Percentiles rank a stretch among this genome's conserved stretches.
Conservation (phyloP, 1,139 yeast species). For the Zygoascus sp. region DNA sequence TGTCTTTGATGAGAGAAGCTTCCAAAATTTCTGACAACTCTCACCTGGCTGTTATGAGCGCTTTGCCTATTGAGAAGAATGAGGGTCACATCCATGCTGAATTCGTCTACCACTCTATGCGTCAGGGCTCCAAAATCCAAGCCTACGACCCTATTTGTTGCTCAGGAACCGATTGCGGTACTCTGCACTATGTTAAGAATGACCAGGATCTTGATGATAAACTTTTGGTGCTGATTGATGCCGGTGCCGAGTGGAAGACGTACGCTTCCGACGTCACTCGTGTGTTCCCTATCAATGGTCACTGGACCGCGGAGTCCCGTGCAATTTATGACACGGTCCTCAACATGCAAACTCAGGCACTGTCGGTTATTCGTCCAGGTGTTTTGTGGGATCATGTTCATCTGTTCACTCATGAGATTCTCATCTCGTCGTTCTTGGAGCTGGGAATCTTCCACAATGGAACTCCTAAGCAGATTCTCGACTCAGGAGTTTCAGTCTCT, state of each 20-base stretch:
- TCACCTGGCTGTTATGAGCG: constrained; percentile 89
- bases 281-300: constrained; percentile 87
- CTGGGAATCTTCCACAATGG: constrained; percentile 75
- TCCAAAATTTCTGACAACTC: constrained; percentile 80
- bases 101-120: constrained; percentile 84
- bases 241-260: constrained; percentile 95
- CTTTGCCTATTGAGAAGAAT: constrained; percentile 77
- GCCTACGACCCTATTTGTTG: constrained; percentile 96
- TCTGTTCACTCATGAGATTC: constrained; percentile 66
- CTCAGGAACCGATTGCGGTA: constrained; percentile 86
- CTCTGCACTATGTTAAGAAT: constrained; percentile 83
- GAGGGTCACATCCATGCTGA: constrained; percentile 96
- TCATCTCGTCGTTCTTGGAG: constrained; percentile 64
- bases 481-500: constrained; percentile 64
- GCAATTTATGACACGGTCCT: constrained; percentile 76
- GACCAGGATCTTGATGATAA: constrained; percentile 58
- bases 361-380: constrained; percentile 74
- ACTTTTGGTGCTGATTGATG: constrained; percentile 78
- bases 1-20: constrained; percentile 72
- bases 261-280: constrained; percentile 94
- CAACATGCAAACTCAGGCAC: constrained; percentile 73
- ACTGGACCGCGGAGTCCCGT: constrained; percentile 83
- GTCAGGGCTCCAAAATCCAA: constrained; percentile 87
- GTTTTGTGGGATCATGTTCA: constrained; percentile 83
- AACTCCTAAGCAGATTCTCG: constrained; percentile 60